Percentiles rank a stretch among this genome's conserved stretches.
These are phyloP conservation scores for Lizanozyma gosingica DNA, from an alignment of 1,139 yeast genomes.

Conservation along the genomic window DNA sequence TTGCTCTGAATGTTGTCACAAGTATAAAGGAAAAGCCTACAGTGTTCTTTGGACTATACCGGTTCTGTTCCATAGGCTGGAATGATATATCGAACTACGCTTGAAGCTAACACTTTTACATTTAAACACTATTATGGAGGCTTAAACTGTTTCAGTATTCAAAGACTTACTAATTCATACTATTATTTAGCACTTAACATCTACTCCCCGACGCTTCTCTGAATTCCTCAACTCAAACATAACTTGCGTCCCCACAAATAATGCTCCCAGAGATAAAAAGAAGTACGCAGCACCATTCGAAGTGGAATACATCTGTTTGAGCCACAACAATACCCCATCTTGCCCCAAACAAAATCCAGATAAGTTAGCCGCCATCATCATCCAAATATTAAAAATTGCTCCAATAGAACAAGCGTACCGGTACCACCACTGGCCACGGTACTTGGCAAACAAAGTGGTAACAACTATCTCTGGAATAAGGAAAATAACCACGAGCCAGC, in stretches of 20 bases:
- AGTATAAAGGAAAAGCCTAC: too few species aligned
- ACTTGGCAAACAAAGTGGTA: constrained; percentile 37
- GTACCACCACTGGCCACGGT: constrained; percentile 53
- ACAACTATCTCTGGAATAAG: constrained; percentile 80
- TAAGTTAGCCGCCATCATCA: constrained; percentile 96
- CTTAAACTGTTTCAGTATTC: too few species aligned
- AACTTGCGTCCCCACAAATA: constrained; percentile 81
- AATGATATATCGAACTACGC: too few species aligned
- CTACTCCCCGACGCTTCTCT: constrained; percentile 76
- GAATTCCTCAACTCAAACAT: constrained; percentile 91
- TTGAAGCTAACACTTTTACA: too few species aligned
- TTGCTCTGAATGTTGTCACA: too few species aligned
- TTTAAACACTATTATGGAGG: too few species aligned
- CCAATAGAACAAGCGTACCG: constrained; percentile 81
- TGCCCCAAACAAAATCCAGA: constrained; percentile 91
- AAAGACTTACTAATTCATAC: too few species aligned
- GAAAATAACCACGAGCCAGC: constrained; percentile 86
- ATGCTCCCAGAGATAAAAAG: constrained; percentile 50
- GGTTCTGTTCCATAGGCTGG: too few species aligned
- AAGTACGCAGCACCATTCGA: constrained; percentile 59
- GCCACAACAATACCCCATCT: constrained; percentile 66
- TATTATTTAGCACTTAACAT: constrained; percentile 72
- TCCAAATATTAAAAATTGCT: constrained; percentile 84
- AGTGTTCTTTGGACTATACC: too few species aligned
- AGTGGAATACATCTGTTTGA: constrained; percentile 67